Evolutionary conservation across 441 rosid species (phyloP), one percentile per base, ranked within the genome.

Genomic region (Brassica hybrid): DNA sequence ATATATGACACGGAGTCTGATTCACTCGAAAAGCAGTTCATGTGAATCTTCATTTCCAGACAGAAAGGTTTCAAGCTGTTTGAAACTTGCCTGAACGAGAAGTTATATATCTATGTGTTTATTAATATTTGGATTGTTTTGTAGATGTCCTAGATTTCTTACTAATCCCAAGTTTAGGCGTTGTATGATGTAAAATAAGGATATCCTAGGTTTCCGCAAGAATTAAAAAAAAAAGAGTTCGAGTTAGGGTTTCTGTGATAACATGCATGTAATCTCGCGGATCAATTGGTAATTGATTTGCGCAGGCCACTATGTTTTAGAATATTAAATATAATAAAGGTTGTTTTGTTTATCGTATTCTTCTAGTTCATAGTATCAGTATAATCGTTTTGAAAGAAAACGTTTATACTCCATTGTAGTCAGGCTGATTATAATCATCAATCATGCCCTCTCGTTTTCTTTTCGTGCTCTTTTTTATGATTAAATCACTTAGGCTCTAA

Each of bases 261-360:
- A 32, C 43, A 50, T 50, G 69, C 69, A 69, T 76, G 80, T 59
- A 54, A 70, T 14, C 71, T 17, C 16, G 63, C 19, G 58, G 27
- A 66, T 67, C 73, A 72, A 78, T 66, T 66, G 14, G 68, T 59
- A 19, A 63, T 65, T 65, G 81, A 72, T 78, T 67, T 60, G 41
- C 25, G n/a, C 2, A 57, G 56, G 32, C 1, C 25, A 50, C 41
- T 6, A 75, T 68, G 36, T 43, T 76, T 60, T 13, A n/a, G 60
- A n/a, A 8, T 25, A 5, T 9, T 43, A 12, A 45, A 45, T 14
- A 16, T 34, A 69, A 63, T 38, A 64, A 64, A 70, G 36, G 10
- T 76, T 63, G 32, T 63, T 4, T 69, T 36, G 12, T 34, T 14
- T 13, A 3, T 27, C 16, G 13, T 65, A 7, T 18, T 7, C 4